phyloP scores from a whole-genome alignment of 164 flowering plant species.

The Vitis labrusca region DNA sequence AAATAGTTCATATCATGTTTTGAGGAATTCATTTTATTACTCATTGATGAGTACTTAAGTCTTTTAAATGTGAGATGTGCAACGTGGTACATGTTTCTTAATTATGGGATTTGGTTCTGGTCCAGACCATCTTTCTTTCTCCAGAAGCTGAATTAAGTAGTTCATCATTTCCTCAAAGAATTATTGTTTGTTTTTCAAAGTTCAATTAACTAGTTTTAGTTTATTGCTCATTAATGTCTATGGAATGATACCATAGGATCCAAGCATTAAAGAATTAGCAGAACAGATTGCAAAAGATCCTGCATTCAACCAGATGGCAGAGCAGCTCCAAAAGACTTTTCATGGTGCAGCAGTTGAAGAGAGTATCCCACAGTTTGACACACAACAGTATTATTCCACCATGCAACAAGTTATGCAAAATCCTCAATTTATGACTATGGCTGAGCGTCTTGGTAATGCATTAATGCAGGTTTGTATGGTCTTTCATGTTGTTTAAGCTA shows the following conservation, averaged over 20 bases:
- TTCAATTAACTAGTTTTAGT: neutral
- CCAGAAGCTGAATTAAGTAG: no score
- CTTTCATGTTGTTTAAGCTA: neutral
- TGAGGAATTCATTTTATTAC: no score
- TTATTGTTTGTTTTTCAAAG: neutral
- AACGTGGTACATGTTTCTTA: no score
- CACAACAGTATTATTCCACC: constrained; percentile 73
- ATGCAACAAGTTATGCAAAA: constrained; percentile 99
- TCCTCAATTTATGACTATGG: constrained; percentile 95
- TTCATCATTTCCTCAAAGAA: neutral
- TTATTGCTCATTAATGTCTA: constrained; percentile 3
- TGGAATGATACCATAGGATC: constrained; percentile 53
- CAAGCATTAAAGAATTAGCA: constrained; percentile 85
- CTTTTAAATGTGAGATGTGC: no score
- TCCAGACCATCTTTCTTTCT: no score
- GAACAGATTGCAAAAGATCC: constrained; percentile 96
- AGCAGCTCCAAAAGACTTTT: constrained; percentile 81
- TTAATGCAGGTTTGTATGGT: constrained; percentile 70
- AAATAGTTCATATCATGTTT: no score
- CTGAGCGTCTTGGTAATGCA: constrained; percentile 93
- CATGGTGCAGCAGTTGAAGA: constrained; percentile 55
- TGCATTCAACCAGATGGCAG: constrained; percentile 90
- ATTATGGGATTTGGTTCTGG: no score
- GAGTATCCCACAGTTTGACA: constrained; percentile 66
- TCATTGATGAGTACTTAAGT: no score